These are phyloP conservation scores for Hymenoscyphus linearis DNA, from an alignment of 2,329 filamentous ascomycete species.

Conservation along the genomic window DNA sequence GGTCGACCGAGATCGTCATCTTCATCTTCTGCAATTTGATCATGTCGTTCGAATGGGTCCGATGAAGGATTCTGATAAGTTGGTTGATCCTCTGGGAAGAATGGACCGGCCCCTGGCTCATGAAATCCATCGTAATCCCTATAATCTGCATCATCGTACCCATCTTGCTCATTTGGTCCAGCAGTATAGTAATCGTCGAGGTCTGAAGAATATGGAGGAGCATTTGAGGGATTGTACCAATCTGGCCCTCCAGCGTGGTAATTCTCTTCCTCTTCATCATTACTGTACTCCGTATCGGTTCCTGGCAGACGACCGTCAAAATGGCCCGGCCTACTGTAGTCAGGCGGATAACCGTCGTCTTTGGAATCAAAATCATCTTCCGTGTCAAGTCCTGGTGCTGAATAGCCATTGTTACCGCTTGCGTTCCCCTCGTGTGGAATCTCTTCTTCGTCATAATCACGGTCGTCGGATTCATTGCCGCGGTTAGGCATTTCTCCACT, in stretches of 20 bases:
- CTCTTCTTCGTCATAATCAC: too few relatives aligned
- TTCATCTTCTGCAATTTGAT: neutral
- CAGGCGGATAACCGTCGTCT: too few relatives aligned
- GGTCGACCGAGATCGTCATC: neutral
- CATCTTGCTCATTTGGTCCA: neutral
- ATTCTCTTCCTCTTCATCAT: neutral
- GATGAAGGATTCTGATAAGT: neutral
- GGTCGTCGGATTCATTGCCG: too few relatives aligned
- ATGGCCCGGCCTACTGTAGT: too few relatives aligned
- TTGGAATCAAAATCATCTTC: too few relatives aligned
- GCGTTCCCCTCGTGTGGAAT: too few relatives aligned
- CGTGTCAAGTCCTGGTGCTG: too few relatives aligned
- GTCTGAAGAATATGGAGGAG: too few relatives aligned
- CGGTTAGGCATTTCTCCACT: too few relatives aligned
- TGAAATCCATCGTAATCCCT: neutral
- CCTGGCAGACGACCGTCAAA: too few relatives aligned
- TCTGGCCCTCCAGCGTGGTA: neutral
- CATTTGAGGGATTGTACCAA: neutral
- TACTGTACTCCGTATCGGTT: too few relatives aligned
- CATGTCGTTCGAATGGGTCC: neutral
- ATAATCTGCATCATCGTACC: neutral
- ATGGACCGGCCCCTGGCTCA: neutral
- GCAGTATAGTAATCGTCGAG: neutral
- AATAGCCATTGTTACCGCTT: too few relatives aligned
- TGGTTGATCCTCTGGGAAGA: neutral